phyloP scores from a whole-genome alignment of 2,329 filamentous ascomycete species.

The Hymenoscyphus albidus region DNA sequence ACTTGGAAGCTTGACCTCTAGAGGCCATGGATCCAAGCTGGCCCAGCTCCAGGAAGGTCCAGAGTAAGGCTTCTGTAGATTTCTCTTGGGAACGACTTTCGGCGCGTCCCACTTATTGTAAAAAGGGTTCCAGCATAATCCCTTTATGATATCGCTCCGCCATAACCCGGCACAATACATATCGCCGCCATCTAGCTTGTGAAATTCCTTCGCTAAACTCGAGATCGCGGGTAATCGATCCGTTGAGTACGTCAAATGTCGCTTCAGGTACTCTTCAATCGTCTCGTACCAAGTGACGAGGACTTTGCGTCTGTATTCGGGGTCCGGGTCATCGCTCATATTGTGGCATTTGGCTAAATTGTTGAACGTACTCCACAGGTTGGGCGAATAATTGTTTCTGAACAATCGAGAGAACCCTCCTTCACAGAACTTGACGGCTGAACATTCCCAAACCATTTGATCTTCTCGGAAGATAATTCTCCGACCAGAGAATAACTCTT shows the following conservation, averaged over 20 bases:
- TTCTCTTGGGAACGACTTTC: not conserved
- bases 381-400: too few species aligned
- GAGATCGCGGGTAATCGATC: slow-evolving; percentile 4
- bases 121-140: not conserved
- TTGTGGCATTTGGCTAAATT: not conserved
- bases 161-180: slow-evolving; percentile 4
- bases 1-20: not conserved
- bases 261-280: not conserved
- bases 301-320: not conserved
- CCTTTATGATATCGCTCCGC: not conserved
- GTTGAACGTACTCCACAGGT: not conserved
- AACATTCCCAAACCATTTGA: slow-evolving; percentile 2
- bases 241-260: not conserved
- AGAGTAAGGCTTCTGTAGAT: not conserved
- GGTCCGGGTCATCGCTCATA: not conserved
- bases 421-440: not conserved
- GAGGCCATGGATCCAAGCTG: not conserved
- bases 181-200: not conserved
- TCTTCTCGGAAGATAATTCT: slow-evolving; percentile 1
- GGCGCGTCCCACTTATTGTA: not conserved
- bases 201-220: not conserved
- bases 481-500: slow-evolving; percentile 4
- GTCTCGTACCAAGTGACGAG: not conserved
- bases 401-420: not conserved
- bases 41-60: not conserved